Conservation (phyloP, 495 filamentous ascomycete species). For the Apiosordaria backusii region DNA sequence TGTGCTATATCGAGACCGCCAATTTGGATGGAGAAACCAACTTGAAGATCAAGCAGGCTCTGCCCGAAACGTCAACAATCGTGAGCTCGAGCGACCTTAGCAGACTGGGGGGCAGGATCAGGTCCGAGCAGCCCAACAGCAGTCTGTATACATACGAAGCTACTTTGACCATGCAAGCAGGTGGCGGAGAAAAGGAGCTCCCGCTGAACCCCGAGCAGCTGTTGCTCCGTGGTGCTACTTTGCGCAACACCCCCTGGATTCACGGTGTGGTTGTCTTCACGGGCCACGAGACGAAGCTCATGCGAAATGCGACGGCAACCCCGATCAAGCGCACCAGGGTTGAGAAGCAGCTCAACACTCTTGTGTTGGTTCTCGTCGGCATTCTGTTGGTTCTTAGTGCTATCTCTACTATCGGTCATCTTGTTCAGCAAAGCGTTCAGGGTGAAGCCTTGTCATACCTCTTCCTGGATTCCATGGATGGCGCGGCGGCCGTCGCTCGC, state of each 20-base stretch:
- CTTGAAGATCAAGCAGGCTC: constrained; percentile 96
- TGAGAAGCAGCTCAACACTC: constrained; percentile 85
- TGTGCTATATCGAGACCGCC: constrained; percentile 99
- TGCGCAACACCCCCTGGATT: constrained; percentile 97
- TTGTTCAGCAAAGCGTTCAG: constrained; percentile 66
- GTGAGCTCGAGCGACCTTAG: constrained; percentile 86
- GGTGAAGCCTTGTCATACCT: constrained; percentile 65
- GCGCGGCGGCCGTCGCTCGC: constrained; percentile 54
- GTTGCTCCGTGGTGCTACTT: constrained; percentile 84
- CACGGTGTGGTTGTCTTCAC: constrained; percentile 97
- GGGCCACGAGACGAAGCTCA: constrained; percentile 97
- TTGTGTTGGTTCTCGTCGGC: constrained; percentile 83
- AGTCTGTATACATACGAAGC: constrained; percentile 98
- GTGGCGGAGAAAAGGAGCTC: constrained; percentile 94
- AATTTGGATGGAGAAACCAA: constrained; percentile 99
- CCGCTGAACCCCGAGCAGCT: constrained; percentile 66
- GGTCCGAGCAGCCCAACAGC: constrained; percentile 97
- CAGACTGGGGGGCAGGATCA: constrained; percentile 76
- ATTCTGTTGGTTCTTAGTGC: constrained; percentile 83
- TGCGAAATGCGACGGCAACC: constrained; percentile 96
- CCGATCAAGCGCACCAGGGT: constrained; percentile 97
- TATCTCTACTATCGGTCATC: constrained; percentile 85
- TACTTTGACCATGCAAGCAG: constrained; percentile 85
- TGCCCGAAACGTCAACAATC: constrained; percentile 85
- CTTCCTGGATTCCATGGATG: constrained; percentile 48